Conservation (phyloP, 139 green algal genomes). For the Coccomyxa sp. region DNA sequence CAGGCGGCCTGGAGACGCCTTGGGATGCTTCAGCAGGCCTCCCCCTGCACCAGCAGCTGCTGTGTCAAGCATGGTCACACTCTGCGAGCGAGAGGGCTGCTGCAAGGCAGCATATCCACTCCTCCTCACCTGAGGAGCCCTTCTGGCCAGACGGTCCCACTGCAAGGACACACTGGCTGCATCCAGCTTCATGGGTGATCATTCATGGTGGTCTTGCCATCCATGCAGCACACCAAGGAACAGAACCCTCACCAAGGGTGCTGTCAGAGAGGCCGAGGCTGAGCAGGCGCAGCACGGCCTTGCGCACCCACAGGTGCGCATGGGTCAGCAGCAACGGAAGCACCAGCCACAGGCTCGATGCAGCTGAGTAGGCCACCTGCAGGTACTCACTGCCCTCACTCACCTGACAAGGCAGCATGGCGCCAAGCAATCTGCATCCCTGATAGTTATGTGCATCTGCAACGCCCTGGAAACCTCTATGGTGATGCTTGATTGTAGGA, state of each 20-base stretch:
- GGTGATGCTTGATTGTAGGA: no score
- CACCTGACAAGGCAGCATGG: neutral
- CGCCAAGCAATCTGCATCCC: neutral
- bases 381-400: no score
- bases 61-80: neutral
- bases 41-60: constrained; percentile 7
- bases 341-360: constrained; percentile 7
- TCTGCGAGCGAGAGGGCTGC: no score
- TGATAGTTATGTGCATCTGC: neutral
- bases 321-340: constrained; percentile 46
- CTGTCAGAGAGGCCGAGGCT: constrained; percentile 45
- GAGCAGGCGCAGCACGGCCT: constrained; percentile 65
- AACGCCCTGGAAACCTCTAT: neutral
- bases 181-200: neutral
- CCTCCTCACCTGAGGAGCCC: neutral
- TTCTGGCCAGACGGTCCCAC: neutral
- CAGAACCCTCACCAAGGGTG: constrained; percentile 24
- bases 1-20: constrained; percentile 4
- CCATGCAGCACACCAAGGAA: neutral
- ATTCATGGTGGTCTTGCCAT: neutral
- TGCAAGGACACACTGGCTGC: neutral
- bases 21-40: constrained; percentile 22
- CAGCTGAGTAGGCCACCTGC: neutral
- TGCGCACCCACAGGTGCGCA: constrained; percentile 83
- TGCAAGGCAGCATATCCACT: neutral